A percentile compares a stretch with the other conserved stretches of the same genome.
Evolutionary conservation across 2,329 filamentous ascomycete species (phyloP).

Genomic region (Cladorrhinum sp.): DNA sequence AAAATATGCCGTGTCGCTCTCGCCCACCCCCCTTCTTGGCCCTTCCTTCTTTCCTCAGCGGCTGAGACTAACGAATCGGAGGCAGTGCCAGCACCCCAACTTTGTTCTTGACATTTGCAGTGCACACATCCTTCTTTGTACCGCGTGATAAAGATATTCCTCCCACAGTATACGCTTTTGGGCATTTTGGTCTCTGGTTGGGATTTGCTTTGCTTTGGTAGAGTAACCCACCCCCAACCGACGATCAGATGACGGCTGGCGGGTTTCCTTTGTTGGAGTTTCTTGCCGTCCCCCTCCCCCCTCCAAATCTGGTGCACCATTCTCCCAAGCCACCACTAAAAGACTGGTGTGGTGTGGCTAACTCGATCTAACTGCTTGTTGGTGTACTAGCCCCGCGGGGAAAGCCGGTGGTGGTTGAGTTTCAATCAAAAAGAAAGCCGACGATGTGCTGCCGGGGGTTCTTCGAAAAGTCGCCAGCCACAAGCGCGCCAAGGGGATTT

Average conservation of each 20-base stretch:
- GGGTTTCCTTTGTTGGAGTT: background rate
- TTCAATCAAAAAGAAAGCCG: background rate
- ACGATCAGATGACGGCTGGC: conserved; percentile 6
- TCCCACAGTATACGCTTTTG: no score
- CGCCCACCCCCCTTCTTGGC: background rate
- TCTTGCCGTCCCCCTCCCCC: background rate
- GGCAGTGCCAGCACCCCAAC: background rate
- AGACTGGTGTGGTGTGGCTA: no score
- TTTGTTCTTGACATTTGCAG: background rate
- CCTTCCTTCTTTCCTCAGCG: no score
- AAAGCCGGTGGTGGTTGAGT: no score
- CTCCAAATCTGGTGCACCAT: background rate
- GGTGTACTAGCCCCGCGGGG: background rate
- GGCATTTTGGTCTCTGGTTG: no score
- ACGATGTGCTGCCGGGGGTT: background rate
- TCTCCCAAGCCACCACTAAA: background rate
- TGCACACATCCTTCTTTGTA: background rate
- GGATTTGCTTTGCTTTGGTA: no score
- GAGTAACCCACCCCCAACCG: background rate
- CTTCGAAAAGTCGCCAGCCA: background rate
- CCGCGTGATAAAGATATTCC: background rate
- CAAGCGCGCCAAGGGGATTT: background rate
- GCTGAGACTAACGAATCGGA: background rate
- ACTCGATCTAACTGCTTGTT: no score
- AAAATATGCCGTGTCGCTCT: background rate